phyloP scores from a whole-genome alignment of 176 grass and related monocot species.

The Ampelocalamus luodianensis region DNA sequence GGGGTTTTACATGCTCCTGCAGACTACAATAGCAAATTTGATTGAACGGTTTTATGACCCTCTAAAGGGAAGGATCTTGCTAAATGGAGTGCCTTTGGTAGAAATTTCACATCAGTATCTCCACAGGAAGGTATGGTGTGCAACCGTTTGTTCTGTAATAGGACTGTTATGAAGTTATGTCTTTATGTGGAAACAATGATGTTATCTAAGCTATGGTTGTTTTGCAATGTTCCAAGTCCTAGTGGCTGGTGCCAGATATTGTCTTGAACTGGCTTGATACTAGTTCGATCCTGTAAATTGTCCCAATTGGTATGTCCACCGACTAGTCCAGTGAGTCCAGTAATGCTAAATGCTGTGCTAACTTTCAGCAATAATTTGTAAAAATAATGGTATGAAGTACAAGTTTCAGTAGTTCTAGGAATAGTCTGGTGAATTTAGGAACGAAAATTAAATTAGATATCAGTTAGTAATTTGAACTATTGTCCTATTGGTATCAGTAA shows the following conservation, averaged over 20 bases:
- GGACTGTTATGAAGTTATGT: background rate
- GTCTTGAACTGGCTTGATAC: slow-evolving; percentile 24
- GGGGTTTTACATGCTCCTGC: slow-evolving; percentile 46
- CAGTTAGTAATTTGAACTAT: background rate
- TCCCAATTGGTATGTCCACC: background rate
- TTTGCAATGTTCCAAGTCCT: slow-evolving; percentile 14
- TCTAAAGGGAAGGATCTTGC: slow-evolving; percentile 82
- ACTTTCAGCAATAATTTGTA: background rate
- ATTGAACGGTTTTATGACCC: slow-evolving; percentile 99
- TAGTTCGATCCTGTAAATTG: slow-evolving; percentile 29
- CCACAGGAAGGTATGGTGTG: slow-evolving; percentile 72
- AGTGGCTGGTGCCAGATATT: slow-evolving; percentile 26
- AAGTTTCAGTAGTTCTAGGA: slow-evolving; percentile 9
- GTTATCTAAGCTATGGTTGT: slow-evolving; percentile 27
- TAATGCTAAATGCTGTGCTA: background rate
- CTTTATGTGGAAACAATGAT: slow-evolving; percentile 15
- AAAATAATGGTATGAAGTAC: background rate
- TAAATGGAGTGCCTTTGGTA: slow-evolving; percentile 76
- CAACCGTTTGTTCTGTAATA: background rate
- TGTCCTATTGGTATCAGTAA: background rate
- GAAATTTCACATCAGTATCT: slow-evolving; percentile 91
- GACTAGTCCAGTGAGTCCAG: background rate
- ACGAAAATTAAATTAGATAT: slow-evolving; percentile 3
- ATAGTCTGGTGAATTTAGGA: slow-evolving; percentile 10
- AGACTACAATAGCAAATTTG: slow-evolving; percentile 99